A percentile compares a stretch with the other conserved stretches of the same genome.
Conservation (phyloP, 495 filamentous ascomycete genomes). For the Lentithecium fluviatile region DNA sequence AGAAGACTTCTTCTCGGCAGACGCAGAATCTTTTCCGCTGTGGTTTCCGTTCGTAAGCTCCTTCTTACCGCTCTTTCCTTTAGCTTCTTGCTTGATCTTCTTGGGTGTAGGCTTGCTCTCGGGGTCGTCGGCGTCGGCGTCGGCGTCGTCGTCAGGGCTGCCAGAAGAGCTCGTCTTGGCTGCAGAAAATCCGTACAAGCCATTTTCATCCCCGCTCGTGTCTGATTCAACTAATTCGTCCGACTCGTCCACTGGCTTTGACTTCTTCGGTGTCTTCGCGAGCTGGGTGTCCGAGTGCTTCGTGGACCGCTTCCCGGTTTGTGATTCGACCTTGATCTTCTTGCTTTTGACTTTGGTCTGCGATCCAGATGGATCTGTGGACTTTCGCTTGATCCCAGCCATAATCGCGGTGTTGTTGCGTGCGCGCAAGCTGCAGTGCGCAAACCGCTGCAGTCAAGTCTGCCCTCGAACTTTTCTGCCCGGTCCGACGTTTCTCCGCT, state of each 20-base stretch:
- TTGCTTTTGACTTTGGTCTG: constrained; percentile 12
- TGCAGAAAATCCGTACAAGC: constrained; percentile 35
- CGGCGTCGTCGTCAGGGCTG: constrained; percentile 11
- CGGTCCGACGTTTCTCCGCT: neutral
- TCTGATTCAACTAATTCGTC: constrained; percentile 37
- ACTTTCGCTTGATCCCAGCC: constrained; percentile 35
- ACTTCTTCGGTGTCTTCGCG: constrained; percentile 13
- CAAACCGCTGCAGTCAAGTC: neutral
- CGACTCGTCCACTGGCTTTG: constrained; percentile 14
- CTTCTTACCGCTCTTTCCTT: constrained; percentile 4
- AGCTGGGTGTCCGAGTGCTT: constrained; percentile 10
- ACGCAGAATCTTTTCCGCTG: constrained; percentile 3
- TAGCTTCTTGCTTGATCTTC: neutral
- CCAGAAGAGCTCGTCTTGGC: constrained; percentile 5
- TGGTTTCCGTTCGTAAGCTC: neutral
- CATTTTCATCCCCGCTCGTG: constrained; percentile 37
- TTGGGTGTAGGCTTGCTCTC: neutral
- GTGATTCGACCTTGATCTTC: constrained; percentile 30
- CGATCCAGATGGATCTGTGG: neutral
- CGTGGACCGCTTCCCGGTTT: constrained; percentile 7
- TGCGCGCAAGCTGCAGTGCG: neutral
- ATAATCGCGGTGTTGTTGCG: constrained; percentile 8
- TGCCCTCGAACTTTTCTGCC: neutral
- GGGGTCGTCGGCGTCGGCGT: neutral
- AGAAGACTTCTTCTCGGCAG: constrained; percentile 1